These are phyloP conservation scores for Xylaria sp. DNA, from an alignment of 2,329 filamentous ascomycete genomes.

Conservation along the genomic window DNA sequence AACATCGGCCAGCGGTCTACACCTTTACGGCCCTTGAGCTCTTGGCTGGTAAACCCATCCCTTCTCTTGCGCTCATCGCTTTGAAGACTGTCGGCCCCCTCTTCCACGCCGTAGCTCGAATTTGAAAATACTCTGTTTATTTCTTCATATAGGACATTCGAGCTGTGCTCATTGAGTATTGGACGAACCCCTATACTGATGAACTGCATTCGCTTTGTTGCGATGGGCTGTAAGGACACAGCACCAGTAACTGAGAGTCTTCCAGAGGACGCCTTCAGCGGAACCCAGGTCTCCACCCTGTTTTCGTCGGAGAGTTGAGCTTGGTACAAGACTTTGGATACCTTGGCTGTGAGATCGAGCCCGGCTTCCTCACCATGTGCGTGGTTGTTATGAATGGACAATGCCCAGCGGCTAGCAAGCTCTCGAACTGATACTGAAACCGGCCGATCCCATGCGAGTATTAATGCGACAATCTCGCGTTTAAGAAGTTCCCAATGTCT, in stretches of 20 bases:
- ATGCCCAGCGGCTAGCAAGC: constrained; percentile 50
- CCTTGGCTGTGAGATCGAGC: constrained; percentile 40
- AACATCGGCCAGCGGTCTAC: constrained; percentile 92
- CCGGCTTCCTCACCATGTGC: constrained; percentile 29
- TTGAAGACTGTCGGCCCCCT: constrained; percentile 57
- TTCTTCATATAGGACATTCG: constrained; percentile 77
- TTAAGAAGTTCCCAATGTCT: constrained; percentile 75
- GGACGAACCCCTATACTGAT: constrained; percentile 81
- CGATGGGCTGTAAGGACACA: constrained; percentile 76
- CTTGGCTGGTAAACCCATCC: constrained; percentile 61
- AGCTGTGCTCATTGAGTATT: constrained; percentile 63
- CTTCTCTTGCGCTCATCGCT: constrained; percentile 53
- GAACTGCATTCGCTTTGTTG: constrained; percentile 81
- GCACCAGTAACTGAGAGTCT: constrained; percentile 73
- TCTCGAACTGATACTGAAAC: constrained; percentile 71
- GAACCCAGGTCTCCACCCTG: constrained; percentile 72
- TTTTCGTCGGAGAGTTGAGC: constrained; percentile 68
- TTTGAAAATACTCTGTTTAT: constrained; percentile 80
- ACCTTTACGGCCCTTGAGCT: constrained; percentile 69
- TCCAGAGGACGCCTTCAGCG: constrained; percentile 72
- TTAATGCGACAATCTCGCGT: constrained; percentile 67
- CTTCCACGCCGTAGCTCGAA: constrained; percentile 78
- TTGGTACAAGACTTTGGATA: constrained; percentile 71
- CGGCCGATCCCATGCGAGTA: constrained; percentile 74
- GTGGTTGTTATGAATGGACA: constrained; percentile 51